Base-by-base conservation (phyloP, 306 rosid species). In the Cucurbita ficifolia region DNA sequence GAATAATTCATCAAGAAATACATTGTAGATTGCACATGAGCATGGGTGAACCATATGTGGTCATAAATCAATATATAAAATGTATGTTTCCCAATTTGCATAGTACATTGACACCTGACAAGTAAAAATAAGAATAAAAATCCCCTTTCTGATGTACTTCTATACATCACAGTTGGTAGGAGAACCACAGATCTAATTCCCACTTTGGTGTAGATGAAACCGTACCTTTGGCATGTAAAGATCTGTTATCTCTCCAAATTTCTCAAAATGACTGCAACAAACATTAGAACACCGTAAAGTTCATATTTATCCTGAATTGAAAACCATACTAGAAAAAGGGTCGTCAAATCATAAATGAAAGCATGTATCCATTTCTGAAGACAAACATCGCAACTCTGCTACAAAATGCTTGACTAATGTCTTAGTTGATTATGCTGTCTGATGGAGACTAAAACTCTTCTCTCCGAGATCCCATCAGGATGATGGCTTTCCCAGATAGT, bases 201-300 rank as follows among this genome's bases (percentile, higher is more conserved):
- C 36, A 50, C 64, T 43, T 65, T 43, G 22, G 39, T n/a, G n/a
- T 33, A 72, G 4, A 59, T 17, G 76, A 65, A 70, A 73, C 52
- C 74, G 76, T 76, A 95, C 99, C 99, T 95, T 95, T 5, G 99
- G 99, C 99, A 95, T 91, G 86, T 89, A 95, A 33, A 95, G 78
- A 86, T 95, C 97, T 22, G 96, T 89, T 78, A 95, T 95, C 8
- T 95, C 96, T n/a, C 99, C 99, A 81, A 91, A 95, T 73, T 83
- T 89, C 92, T 89, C 99, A 86, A 95, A 95, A 85, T 95, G 93
- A 75, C 99, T 95, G 96, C 81, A 81, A 79, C 35, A 57, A 24
- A 70, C 16, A 22, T 58, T 39, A 67, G 18, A 59, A 74, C 70
- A 61, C 42, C 38, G 74, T 18, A 40, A 38, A 62, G 69, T 53